Base-by-base conservation (phyloP, 371 early-diverging fungal genomes). In the Blakeslea trispora region DNA sequence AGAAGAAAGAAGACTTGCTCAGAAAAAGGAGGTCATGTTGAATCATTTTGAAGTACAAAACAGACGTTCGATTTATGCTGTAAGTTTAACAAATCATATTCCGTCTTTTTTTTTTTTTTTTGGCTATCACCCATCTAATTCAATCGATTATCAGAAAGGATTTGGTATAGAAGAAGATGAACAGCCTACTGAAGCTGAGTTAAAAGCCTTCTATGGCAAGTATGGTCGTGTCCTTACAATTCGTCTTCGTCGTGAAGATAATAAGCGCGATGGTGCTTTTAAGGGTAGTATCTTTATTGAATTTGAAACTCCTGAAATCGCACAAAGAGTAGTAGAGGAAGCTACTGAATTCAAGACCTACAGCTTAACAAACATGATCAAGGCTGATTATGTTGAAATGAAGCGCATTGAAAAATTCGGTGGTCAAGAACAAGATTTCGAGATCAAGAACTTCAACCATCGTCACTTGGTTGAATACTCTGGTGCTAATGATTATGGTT, bases 221-320 rank as follows among this genome's bases (percentile, higher is more conserved):
- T 69, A 57, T 59, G 79, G 75, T 6, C 75, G 73, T 48, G 70
- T 78, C 11, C 22, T 75, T 11, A 49, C 61, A 8, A 18, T 75
- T 18, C 71, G 71, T 53, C 45, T 63, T 48, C 61, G 79, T 50
- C 59, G 58, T 37, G 75, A 78, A 47, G 79, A 64, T 4, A 54
- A 55, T 17, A 66, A 66, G 17, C 41, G 44, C 19, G 57, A 59
- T 18, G 61, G 66, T 22, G 18, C 6, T 5, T 65, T 65, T 41
- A 65, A 65, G 63, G 79, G 79, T 13, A 78, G 79, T 55, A 64
- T 75, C 15, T 78, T 78, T 63, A 66, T 78, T 31, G 79, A 78
- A 57, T 78, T 64, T 42, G 79, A 78, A 34, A 62, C 40, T 1
- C 47, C 54, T 1, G 74, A 69, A 5, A 55, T 65, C 8, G 79